Evolutionary conservation across 495 filamentous ascomycete genomes (phyloP).

Genomic region (Penicillium ucsense): DNA sequence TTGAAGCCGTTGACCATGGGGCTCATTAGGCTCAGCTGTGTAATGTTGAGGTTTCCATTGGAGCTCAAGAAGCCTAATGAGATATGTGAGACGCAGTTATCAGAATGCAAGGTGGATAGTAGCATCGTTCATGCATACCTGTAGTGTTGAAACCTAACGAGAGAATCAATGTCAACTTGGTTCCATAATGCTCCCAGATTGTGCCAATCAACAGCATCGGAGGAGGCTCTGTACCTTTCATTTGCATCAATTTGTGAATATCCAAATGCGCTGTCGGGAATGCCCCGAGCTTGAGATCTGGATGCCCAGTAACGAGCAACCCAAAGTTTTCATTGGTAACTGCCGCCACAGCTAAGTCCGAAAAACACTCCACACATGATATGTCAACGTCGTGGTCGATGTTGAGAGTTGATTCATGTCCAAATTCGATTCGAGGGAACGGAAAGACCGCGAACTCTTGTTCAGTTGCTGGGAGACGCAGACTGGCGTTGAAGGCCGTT

Average conservation of each 20-base stretch:
- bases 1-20: constrained; percentile 18
- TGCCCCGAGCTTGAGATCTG: constrained; percentile 13
- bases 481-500: constrained; percentile 17
- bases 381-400: constrained; percentile 23
- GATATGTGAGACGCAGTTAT: background rate
- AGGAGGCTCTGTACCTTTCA: constrained; percentile 6
- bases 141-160: constrained; percentile 16
- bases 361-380: constrained; percentile 20
- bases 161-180: too few relatives aligned
- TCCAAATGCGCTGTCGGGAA: constrained; percentile 20
- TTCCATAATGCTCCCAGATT: too few relatives aligned
- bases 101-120: background rate
- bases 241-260: constrained; percentile 20
- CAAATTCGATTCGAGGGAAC: constrained; percentile 14
- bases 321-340: constrained; percentile 16
- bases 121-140: constrained; percentile 5
- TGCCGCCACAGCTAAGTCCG: constrained; percentile 11
- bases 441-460: constrained; percentile 15
- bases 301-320: constrained; percentile 13
- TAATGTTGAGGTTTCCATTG: constrained; percentile 19
- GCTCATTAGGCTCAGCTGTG: constrained; percentile 12
- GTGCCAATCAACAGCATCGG: too few relatives aligned
- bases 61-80: constrained; percentile 15
- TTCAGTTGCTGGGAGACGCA: constrained; percentile 7
- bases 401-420: constrained; percentile 4